Evolutionary conservation across 257 asterid genomes (phyloP).

Genomic region (Craterostigma plantagineum): DNA sequence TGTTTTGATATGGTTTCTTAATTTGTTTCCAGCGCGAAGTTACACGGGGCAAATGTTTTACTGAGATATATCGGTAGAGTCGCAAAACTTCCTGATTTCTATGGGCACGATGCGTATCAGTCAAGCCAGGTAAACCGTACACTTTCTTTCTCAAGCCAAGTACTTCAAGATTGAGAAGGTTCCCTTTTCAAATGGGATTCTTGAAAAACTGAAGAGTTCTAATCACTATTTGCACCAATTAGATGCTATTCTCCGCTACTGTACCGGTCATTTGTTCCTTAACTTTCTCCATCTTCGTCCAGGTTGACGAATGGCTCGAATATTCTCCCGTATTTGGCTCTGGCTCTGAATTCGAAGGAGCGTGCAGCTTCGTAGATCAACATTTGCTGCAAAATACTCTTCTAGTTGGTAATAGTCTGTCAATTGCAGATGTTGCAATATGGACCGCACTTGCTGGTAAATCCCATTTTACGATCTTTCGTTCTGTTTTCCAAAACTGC

Average conservation of each 20-base stretch:
- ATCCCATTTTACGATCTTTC: no score
- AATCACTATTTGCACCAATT: slow-evolving; percentile 1
- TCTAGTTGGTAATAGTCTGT: slow-evolving; percentile 45
- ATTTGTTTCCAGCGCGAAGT: slow-evolving; percentile 38
- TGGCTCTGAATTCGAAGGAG: slow-evolving; percentile 90
- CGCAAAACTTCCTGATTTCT: slow-evolving; percentile 26
- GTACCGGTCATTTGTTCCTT: neutral
- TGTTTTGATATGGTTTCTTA: slow-evolving; percentile 7
- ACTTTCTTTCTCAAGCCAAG: neutral
- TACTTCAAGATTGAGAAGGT: neutral
- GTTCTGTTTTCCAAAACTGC: no score
- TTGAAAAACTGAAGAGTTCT: neutral
- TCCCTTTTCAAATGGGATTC: slow-evolving; percentile 1
- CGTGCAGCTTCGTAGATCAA: slow-evolving; percentile 49
- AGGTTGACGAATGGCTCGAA: slow-evolving; percentile 84
- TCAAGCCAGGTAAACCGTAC: slow-evolving; percentile 47
- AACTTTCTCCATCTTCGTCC: no score
- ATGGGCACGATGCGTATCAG: slow-evolving; percentile 31
- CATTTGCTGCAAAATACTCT: slow-evolving; percentile 44
- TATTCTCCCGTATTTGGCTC: slow-evolving; percentile 50
- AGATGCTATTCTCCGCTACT: neutral
- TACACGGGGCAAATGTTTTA: slow-evolving; percentile 38
- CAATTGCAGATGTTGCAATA: slow-evolving; percentile 74
- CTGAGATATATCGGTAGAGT: slow-evolving; percentile 50
- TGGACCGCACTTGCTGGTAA: slow-evolving; percentile 91